Conservation (phyloP, 1,284 basidiomycete species). For the Papiliotrema fonsecae region DNA sequence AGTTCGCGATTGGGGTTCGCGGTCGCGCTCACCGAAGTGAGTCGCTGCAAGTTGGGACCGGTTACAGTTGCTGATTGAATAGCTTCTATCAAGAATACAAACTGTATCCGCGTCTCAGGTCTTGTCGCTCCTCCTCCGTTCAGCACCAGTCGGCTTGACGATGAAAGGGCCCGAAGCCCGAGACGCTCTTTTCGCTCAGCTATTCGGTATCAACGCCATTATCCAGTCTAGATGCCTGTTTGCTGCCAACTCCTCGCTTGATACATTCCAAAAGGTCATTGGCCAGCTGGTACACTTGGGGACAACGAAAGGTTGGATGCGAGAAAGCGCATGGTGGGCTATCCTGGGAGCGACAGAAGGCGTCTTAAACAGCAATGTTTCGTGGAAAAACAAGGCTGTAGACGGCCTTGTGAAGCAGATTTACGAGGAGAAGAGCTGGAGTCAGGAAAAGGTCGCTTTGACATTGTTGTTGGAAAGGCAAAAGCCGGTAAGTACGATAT, state of each 20-base stretch:
- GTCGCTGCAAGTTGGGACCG: conserved; percentile 49
- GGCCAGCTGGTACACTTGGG: conserved; percentile 65
- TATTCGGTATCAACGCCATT: conserved; percentile 82
- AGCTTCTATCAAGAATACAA: conserved; percentile 76
- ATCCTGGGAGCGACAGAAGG: conserved; percentile 62
- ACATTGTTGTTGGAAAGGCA: conserved; percentile 63
- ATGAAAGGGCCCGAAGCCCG: conserved; percentile 87
- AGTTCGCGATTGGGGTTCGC: conserved; percentile 91
- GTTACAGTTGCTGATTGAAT: conserved; percentile 2
- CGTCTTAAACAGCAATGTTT: conserved; percentile 56
- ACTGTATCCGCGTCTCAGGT: conserved; percentile 74
- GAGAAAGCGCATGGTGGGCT: conserved; percentile 87
- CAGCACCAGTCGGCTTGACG: conserved; percentile 63
- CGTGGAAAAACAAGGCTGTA: conserved; percentile 69
- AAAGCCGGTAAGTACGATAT: conserved; percentile 49
- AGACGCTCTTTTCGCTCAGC: conserved; percentile 82
- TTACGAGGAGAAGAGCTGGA: conserved; percentile 63
- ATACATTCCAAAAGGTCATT: conserved; percentile 63
- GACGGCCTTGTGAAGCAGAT: conserved; percentile 55
- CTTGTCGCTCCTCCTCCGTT: conserved; percentile 64
- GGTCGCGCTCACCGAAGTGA: conserved; percentile 88
- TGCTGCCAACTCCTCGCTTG: conserved; percentile 55
- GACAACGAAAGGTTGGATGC: conserved; percentile 82
- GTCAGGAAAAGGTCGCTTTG: conserved; percentile 82
- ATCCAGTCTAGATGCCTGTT: conserved; percentile 76